Base-by-base conservation (phyloP, 305 asterid species). In the Fraxinus albicans region DNA sequence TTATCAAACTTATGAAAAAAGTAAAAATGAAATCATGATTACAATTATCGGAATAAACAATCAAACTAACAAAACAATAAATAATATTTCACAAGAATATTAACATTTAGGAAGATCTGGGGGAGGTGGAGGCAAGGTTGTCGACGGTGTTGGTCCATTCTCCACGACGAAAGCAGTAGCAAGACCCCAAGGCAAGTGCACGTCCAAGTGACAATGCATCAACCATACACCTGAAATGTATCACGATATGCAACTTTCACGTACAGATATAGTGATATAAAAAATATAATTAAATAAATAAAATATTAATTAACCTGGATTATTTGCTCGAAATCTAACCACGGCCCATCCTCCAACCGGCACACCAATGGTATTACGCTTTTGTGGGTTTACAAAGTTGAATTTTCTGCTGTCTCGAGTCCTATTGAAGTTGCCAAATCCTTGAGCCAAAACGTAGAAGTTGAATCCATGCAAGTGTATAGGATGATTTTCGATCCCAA, bases 281-380 rank as follows among this genome's bases (percentile, higher is more conserved):
- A 3, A 47, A 47, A 1, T 3, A 50, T 4, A 0, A 50, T 3
- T 10, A 10, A 50, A 3, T 50, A 4, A 50, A 50, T 15, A 50
- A 15, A 15, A 19, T 8, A 47, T 21, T 67, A 50, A 27, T 15
- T n/a, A 77, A 91, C 97, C 97, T 40, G 97, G 97, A 87, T 93
- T 93, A 77, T 93, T 85, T 0, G 97, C 94, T n/a, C 82, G 86
- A 33, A 93, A 91, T 79, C 97, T 85, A 33, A 92, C 80, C 0
- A 92, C 97, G 0, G 96, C 92, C 97, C 97, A 93, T 7, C 97
- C 95, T 9, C 96, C 97, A 0, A 83, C 90, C 0, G 96, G 97
- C 25, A 93, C 95, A 0, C 84, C 92, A 8, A 93, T 89, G 23
- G 96, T 90, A 83, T 92, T 93, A 1, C 95, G 92, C 47, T 79